Conservation (phyloP, 257 asterid genomes). For the Voacanga thouarsii region DNA sequence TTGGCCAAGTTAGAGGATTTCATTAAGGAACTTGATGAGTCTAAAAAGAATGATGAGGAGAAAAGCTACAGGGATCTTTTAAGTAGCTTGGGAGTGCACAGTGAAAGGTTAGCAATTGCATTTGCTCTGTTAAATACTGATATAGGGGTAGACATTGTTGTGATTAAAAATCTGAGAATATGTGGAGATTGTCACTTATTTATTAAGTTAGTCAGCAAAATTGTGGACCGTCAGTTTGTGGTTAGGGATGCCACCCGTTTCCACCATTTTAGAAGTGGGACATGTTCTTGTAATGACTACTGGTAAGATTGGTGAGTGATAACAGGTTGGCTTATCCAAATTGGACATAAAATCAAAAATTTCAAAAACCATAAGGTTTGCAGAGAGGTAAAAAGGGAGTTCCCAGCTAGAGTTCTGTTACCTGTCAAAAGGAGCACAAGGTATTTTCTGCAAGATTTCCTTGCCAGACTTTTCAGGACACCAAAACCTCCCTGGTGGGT, state of each 20-base stretch:
- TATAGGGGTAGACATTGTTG: conserved; percentile 47
- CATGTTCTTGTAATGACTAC: conserved; percentile 88
- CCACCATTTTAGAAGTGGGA: conserved; percentile 72
- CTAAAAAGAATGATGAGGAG: conserved; percentile 14
- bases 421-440: not conserved
- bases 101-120: conserved; percentile 83
- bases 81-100: conserved; percentile 45
- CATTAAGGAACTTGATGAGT: conserved; percentile 13
- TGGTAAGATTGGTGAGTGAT: conserved; percentile 42
- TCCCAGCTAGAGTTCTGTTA: not conserved
- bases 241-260: conserved; percentile 89
- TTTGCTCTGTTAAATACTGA: conserved; percentile 56
- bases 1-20: conserved; percentile 49
- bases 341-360: not conserved
- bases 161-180: conserved; percentile 80
- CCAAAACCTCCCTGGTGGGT: not conserved
- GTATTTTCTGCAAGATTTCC: not conserved
- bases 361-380: not conserved
- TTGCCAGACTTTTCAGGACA: not conserved
- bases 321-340: not conserved
- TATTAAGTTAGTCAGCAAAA: conserved; percentile 56
- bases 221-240: conserved; percentile 49
- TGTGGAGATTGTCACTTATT: conserved; percentile 80
- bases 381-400: not conserved
- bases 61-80: conserved; percentile 20